phyloP scores from a whole-genome alignment of 2,329 filamentous ascomycete species.

The Lojkania enalia region DNA sequence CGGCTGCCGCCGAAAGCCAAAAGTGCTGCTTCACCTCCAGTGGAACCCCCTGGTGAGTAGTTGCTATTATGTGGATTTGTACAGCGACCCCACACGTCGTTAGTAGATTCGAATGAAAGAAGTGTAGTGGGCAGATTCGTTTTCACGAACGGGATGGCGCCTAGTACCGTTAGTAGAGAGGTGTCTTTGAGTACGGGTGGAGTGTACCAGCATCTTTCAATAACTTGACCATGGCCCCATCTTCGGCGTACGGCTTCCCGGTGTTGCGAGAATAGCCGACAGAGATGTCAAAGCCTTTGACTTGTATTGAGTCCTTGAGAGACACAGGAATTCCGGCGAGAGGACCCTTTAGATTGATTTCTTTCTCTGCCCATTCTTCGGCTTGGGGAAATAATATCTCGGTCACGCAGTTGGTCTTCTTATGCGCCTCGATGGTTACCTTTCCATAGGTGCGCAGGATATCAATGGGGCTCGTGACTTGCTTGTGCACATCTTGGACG shows the following conservation, averaged over 20 bases:
- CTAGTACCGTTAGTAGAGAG: conserved; percentile 34
- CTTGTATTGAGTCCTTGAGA: conserved; percentile 75
- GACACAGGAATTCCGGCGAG: conserved; percentile 86
- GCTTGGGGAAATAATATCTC: conserved; percentile 81
- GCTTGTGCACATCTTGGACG: conserved; percentile 76
- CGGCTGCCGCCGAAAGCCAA: conserved; percentile 79
- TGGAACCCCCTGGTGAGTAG: conserved; percentile 88
- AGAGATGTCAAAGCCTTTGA: conserved; percentile 79
- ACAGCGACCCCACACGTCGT: conserved; percentile 78
- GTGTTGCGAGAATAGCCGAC: conserved; percentile 78
- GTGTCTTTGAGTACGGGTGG: not conserved
- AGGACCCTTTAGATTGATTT: conserved; percentile 75
- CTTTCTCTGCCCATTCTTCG: conserved; percentile 67
- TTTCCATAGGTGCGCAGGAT: conserved; percentile 87
- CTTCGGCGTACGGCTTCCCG: conserved; percentile 65
- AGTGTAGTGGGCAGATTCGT: conserved; percentile 87
- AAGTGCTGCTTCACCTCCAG: conserved; percentile 80
- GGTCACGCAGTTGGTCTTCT: conserved; percentile 86
- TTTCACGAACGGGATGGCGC: conserved; percentile 90
- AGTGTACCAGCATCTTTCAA: conserved; percentile 74
- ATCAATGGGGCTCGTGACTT: conserved; percentile 65
- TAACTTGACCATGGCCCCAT: conserved; percentile 74
- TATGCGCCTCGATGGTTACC: conserved; percentile 79
- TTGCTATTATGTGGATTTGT: conserved; percentile 81
- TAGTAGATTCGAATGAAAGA: conserved; percentile 80